Percentiles rank a stretch among this genome's conserved stretches.
phyloP scores from a whole-genome alignment of 371 early-diverging fungal species.

The Saksenaea vasiformis region DNA sequence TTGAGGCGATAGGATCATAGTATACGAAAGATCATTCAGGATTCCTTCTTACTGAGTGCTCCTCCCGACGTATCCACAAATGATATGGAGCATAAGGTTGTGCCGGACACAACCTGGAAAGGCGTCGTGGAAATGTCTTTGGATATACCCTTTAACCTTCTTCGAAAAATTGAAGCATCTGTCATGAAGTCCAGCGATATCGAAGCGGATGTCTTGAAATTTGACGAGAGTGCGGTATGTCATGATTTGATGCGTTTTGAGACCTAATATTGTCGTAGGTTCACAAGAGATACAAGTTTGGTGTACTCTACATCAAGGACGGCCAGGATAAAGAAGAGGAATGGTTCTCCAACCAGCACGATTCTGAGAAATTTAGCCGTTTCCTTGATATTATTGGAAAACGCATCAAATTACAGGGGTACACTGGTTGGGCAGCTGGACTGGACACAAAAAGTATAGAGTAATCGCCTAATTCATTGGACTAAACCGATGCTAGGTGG shows the following conservation, averaged over 20 bases:
- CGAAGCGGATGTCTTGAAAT: conserved; percentile 52
- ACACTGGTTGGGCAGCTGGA: conserved; percentile 81
- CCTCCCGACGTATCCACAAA: conserved; percentile 1
- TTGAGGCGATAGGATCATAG: conserved; percentile 13
- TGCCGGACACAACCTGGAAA: conserved; percentile 25
- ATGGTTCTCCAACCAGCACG: conserved; percentile 67
- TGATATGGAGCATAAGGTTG: conserved; percentile 8
- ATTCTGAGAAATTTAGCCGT: conserved; percentile 60
- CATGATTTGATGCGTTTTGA: not conserved
- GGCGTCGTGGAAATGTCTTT: conserved; percentile 16
- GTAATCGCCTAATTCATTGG: not conserved
- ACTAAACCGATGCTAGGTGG: conserved; percentile 44
- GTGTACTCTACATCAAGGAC: conserved; percentile 65
- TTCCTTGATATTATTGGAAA: conserved; percentile 75
- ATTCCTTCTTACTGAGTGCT: conserved; percentile 27
- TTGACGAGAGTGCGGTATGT: conserved; percentile 56
- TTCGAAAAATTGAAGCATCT: conserved; percentile 33
- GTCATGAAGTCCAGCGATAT: conserved; percentile 53
- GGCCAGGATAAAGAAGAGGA: conserved; percentile 79
- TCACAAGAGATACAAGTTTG: conserved; percentile 78
- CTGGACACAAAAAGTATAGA: conserved; percentile 74
- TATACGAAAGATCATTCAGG: conserved; percentile 21
- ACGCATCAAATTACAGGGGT: conserved; percentile 70
- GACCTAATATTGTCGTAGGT: conserved; percentile 46
- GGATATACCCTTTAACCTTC: conserved; percentile 20